Evolutionary conservation across 1,284 basidiomycete species (phyloP), one percentile per base, ranked within the genome.

Genomic region (Marasmius tenuissimus): DNA sequence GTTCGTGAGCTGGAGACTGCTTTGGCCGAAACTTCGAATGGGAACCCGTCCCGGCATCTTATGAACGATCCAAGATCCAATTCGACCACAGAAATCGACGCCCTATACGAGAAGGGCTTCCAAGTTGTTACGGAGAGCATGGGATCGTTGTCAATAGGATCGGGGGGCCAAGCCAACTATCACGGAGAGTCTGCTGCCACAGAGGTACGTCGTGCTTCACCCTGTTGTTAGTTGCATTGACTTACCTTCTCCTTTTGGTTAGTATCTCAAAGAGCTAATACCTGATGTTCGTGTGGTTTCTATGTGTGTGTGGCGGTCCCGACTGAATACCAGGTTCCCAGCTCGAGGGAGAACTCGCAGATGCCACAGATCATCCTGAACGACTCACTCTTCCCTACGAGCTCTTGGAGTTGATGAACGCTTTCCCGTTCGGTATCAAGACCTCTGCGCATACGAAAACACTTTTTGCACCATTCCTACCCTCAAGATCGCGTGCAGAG

Each of bases 1-100:
- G 81, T 88, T 42, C 79, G 80, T 38, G 86, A 89, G 65, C 77
- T 92, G 5, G 81, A 87, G 61, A 70, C 75, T 1, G 82, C 85
- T 1, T 70, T 90, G 3, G 73, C 74, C 6, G 70, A 78, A 58
- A 60, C 66, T 38, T 69, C 67, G 40, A 75, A 78, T 47, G 65
- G 71, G 42, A 51, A 60, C 60, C 52, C 61, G 51, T 59, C 60
- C 39, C 35, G 59, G 16, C 52, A 63, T 40, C 63, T 61, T 49
- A 61, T 64, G 45, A 55, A 65, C 35, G 60, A 70, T 35, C 56
- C 20, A 63, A 37, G 48, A 58, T n/a, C 33, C 34, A 57, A 16
- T 49, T 49, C 52, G 52, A 14, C 39, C 20, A 18, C 57, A 57
- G 66, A 67, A 33, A 53, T 67, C 12, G 65, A 65, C 8, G 53